phyloP scores from a whole-genome alignment of 192 early-diverging fungal genomes.

The Mortierella alpina region DNA sequence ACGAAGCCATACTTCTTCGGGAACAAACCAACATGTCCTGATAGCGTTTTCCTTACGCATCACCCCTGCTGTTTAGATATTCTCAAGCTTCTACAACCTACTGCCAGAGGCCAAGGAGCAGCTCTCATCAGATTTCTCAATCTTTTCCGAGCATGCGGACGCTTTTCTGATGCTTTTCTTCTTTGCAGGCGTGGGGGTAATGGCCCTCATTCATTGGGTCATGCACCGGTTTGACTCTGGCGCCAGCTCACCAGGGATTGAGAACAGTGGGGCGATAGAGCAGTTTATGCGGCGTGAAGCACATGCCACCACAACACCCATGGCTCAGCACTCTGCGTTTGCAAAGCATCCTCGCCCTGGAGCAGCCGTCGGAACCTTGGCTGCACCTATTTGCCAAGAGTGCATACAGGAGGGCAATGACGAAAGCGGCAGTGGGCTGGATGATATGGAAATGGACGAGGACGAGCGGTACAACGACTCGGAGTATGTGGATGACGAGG shows the following conservation, averaged over 20 bases:
- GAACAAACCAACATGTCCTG: background rate
- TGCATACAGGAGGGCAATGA: constrained; percentile 20
- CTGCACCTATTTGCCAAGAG: constrained; percentile 2
- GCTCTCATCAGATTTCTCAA: constrained; percentile 42
- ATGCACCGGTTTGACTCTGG: constrained; percentile 38
- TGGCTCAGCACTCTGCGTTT: background rate
- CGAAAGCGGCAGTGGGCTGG: background rate
- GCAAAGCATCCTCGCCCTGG: background rate
- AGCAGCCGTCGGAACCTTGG: background rate
- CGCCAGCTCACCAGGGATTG: constrained; percentile 32
- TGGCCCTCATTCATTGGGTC: constrained; percentile 48
- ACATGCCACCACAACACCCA: too few relatives aligned
- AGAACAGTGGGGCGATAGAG: constrained; percentile 28
- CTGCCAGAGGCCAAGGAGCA: constrained; percentile 50
- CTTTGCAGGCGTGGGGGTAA: constrained; percentile 34
- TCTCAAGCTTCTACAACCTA: constrained; percentile 50
- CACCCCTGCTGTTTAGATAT: constrained; percentile 16
- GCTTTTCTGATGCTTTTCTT: constrained; percentile 38
- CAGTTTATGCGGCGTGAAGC: constrained; percentile 42
- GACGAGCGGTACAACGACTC: constrained; percentile 46
- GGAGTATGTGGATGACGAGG: constrained; percentile 48
- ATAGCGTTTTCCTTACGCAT: background rate
- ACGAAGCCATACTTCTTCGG: too few relatives aligned
- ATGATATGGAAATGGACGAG: background rate
- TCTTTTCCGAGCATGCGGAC: constrained; percentile 33